These are phyloP conservation scores for Metschnikowia kunwiensis DNA, from an alignment of 805 yeast species.

Conservation along the genomic window DNA sequence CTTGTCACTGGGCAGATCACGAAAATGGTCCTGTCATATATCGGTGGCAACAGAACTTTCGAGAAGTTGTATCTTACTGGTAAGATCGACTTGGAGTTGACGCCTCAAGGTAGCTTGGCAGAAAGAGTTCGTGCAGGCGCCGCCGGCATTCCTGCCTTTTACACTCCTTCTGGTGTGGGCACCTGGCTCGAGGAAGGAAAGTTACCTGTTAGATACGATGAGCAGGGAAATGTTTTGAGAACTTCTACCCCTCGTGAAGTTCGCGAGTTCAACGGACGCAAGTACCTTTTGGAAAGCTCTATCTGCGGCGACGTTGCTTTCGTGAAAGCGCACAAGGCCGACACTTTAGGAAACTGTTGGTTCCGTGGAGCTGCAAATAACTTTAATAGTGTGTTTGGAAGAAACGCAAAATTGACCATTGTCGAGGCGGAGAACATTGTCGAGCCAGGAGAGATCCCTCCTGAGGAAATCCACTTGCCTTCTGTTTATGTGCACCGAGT, in stretches of 20 bases:
- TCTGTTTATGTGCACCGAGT: slow-evolving; percentile 42
- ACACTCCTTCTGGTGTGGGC: slow-evolving; percentile 48
- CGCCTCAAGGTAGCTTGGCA: slow-evolving; percentile 53
- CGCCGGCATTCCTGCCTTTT: slow-evolving; percentile 49
- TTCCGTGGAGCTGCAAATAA: slow-evolving; percentile 46
- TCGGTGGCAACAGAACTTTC: slow-evolving; percentile 44
- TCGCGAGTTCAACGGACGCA: slow-evolving; percentile 42
- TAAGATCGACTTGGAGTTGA: slow-evolving; percentile 43
- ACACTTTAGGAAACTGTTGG: slow-evolving; percentile 47
- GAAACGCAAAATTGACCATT: slow-evolving; percentile 44
- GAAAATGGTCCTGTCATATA: slow-evolving; percentile 45
- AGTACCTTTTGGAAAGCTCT: slow-evolving; percentile 42
- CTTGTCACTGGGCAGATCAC: slow-evolving; percentile 42
- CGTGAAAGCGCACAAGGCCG: slow-evolving; percentile 44
- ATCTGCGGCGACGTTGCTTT: slow-evolving; percentile 48
- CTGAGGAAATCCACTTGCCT: slow-evolving; percentile 47
- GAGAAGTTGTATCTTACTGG: slow-evolving; percentile 42
- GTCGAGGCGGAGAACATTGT: slow-evolving; percentile 53
- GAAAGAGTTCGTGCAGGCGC: slow-evolving; percentile 48
- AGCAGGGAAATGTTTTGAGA: slow-evolving; percentile 33
- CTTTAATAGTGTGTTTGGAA: slow-evolving; percentile 45
- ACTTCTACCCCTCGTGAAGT: slow-evolving; percentile 40
- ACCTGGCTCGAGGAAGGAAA: slow-evolving; percentile 52
- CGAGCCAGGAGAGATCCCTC: slow-evolving; percentile 41
- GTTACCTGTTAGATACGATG: slow-evolving; percentile 41